Conservation (phyloP, 164 flowering plant genomes). For the Kalanchoe fedtschenkoi region DNA sequence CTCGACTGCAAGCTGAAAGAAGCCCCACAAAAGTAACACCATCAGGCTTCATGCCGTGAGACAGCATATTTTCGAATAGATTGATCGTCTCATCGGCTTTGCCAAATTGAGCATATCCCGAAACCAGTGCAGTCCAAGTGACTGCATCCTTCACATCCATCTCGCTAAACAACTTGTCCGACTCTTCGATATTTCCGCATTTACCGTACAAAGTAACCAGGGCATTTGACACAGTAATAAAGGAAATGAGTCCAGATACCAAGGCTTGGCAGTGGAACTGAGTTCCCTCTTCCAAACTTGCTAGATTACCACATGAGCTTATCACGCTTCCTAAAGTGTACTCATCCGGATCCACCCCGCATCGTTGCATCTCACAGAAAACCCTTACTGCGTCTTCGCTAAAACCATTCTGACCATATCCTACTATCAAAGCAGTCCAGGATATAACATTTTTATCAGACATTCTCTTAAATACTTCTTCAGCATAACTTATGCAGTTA, state of each 20-base stretch:
- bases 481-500: slow-evolving; percentile 41
- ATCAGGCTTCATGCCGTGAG: slow-evolving; percentile 57
- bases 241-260: slow-evolving; percentile 49
- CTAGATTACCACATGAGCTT: slow-evolving; percentile 81
- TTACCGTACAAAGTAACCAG: slow-evolving; percentile 68
- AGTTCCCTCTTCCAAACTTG: slow-evolving; percentile 75
- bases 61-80: slow-evolving; percentile 65
- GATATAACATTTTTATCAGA: slow-evolving; percentile 51
- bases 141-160: slow-evolving; percentile 62
- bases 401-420: slow-evolving; percentile 70
- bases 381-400: slow-evolving; percentile 60
- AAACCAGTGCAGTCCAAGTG: slow-evolving; percentile 78
- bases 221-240: slow-evolving; percentile 63
- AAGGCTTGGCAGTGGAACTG: slow-evolving; percentile 66
- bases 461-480: slow-evolving; percentile 55
- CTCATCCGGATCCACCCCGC: slow-evolving; percentile 57
- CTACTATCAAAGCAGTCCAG: slow-evolving; percentile 87
- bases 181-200: slow-evolving; percentile 65
- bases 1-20: slow-evolving; percentile 89
- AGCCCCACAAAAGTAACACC: slow-evolving; percentile 75
- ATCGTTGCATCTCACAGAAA: slow-evolving; percentile 59
- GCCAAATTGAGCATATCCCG: slow-evolving; percentile 81
- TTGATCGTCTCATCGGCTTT: slow-evolving; percentile 56
- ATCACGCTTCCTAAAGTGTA: slow-evolving; percentile 75
- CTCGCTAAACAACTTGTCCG: slow-evolving; percentile 49